These are phyloP conservation scores for Yamadazyma triangularis DNA, from an alignment of 1,139 yeast species.

Conservation along the genomic window DNA sequence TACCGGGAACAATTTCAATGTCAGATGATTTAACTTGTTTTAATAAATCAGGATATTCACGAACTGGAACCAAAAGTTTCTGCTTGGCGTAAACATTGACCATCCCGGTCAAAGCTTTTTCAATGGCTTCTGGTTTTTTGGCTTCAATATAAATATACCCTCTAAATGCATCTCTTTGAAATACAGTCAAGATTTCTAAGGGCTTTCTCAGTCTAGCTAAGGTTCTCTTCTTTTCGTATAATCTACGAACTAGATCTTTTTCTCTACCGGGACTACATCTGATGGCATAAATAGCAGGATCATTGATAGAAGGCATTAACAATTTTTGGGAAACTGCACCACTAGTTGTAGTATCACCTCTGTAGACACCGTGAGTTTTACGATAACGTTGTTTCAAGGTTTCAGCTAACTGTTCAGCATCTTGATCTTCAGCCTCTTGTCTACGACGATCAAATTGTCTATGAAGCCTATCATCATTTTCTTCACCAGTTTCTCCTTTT, in stretches of 20 bases:
- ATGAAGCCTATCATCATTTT: constrained; percentile 66
- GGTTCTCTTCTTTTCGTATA: constrained; percentile 75
- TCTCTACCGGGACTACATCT: constrained; percentile 93
- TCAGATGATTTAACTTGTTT: constrained; percentile 89
- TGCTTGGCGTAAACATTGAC: constrained; percentile 72
- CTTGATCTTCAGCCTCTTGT: constrained; percentile 88
- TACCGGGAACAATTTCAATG: constrained; percentile 84
- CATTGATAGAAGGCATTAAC: constrained; percentile 91
- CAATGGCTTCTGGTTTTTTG: constrained; percentile 87
- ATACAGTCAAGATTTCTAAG: constrained; percentile 79
- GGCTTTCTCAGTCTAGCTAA: constrained; percentile 59
- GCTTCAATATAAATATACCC: constrained; percentile 96
- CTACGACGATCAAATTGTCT: constrained; percentile 89
- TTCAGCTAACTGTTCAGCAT: constrained; percentile 91
- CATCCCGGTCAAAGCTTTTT: constrained; percentile 81
- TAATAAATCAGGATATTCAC: constrained; percentile 89
- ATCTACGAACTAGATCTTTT: constrained; percentile 80
- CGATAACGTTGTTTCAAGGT: constrained; percentile 92
- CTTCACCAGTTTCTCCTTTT: constrained; percentile 45
- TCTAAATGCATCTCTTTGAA: constrained; percentile 88
- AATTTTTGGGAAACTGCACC: constrained; percentile 87
- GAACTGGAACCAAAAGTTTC: constrained; percentile 87
- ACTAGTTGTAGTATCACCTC: constrained; percentile 77
- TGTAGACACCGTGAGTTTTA: constrained; percentile 75
- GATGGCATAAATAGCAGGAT: constrained; percentile 94